Conservation (phyloP, 2,329 filamentous ascomycete genomes). For the Blastomyces parvus region DNA sequence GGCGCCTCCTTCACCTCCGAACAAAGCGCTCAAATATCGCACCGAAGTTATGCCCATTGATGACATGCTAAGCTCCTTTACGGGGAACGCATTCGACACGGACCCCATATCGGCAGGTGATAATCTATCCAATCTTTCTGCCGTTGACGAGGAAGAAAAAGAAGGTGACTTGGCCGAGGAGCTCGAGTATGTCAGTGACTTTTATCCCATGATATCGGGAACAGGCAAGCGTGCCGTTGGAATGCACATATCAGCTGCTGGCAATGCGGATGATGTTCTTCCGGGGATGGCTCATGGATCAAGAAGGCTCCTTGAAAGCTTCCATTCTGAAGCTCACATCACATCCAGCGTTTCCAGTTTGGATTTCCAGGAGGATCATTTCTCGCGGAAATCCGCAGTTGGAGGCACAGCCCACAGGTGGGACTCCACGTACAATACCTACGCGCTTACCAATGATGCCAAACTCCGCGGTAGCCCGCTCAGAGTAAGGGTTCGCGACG, state of each 20-base stretch:
- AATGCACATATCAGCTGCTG: constrained; percentile 7
- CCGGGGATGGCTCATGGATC: constrained; percentile 15
- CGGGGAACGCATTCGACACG: constrained; percentile 64
- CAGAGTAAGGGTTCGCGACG: constrained; percentile 67
- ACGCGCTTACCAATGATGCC: constrained; percentile 54
- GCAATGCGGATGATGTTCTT: neutral
- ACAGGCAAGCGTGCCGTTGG: constrained; percentile 5
- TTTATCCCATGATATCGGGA: constrained; percentile 39
- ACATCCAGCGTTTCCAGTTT: constrained; percentile 53
- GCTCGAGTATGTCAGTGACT: constrained; percentile 47
- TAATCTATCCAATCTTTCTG: constrained; percentile 36
- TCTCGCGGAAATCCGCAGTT: constrained; percentile 52
- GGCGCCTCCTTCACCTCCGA: constrained; percentile 72
- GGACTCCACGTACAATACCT: constrained; percentile 68
- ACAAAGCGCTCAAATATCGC: constrained; percentile 72
- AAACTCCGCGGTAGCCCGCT: constrained; percentile 61
- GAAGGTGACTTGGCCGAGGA: constrained; percentile 32
- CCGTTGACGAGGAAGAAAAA: constrained; percentile 32
- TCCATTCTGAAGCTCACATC: constrained; percentile 46
- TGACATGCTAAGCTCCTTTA: constrained; percentile 83
- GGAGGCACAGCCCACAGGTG: constrained; percentile 65
- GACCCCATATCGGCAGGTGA: constrained; percentile 24
- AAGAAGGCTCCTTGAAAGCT: constrained; percentile 29
- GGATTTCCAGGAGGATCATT: constrained; percentile 68
- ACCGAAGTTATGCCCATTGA: constrained; percentile 78